A percentile compares a stretch with the other conserved stretches of the same genome.
Conservation (phyloP, 2,329 filamentous ascomycete species). For the Hypoxylon sp. region DNA sequence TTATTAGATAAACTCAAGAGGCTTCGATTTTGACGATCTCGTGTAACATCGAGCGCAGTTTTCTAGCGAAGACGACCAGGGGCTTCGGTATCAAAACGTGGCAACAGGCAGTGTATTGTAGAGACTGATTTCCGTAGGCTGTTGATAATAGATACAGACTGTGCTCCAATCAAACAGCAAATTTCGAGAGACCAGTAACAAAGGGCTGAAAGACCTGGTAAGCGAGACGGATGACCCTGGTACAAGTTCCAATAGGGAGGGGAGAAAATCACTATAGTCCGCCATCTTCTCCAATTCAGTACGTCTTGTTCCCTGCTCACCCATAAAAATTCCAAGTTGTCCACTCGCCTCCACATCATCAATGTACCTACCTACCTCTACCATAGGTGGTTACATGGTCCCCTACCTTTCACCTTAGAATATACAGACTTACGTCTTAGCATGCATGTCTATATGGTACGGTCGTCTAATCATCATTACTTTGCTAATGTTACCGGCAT, state of each 20-base stretch:
- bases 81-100: constrained; percentile 10
- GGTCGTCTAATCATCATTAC: constrained; percentile 4
- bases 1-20: neutral
- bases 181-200: neutral
- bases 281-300: constrained; percentile 12
- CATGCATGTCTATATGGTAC: constrained; percentile 17
- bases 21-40: neutral
- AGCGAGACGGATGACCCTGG: constrained; percentile 6
- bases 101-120: constrained; percentile 1
- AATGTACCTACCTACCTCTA: constrained; percentile 12
- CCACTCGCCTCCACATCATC: constrained; percentile 16
- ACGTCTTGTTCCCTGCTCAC: neutral
- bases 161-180: constrained; percentile 13
- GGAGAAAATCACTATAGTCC: constrained; percentile 6
- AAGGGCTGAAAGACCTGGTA: constrained; percentile 4
- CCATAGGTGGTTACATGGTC: neutral
- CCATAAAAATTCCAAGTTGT: neutral
- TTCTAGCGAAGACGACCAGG: constrained; percentile 8
- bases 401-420: neutral
- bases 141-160: neutral
- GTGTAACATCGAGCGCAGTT: neutral
- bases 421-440: constrained; percentile 12
- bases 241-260: neutral
- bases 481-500: constrained; percentile 2
- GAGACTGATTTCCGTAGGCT: constrained; percentile 13